Base-by-base conservation (phyloP, 306 rosid species). In the Biancaea sappan region DNA sequence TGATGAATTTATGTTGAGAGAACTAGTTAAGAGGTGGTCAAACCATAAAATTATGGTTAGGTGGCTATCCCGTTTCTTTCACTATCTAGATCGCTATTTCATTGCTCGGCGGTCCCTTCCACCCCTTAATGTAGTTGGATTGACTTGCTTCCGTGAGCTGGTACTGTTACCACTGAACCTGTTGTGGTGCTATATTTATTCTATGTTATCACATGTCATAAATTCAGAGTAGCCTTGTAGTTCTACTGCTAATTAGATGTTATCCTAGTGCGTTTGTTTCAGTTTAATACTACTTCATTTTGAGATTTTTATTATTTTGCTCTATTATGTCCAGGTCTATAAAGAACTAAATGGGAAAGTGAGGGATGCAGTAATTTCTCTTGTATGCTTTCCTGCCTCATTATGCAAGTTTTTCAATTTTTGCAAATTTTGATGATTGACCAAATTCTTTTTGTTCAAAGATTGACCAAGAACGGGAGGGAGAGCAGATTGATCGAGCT, bases 391-490 rank as follows among this genome's bases (percentile, higher is more conserved):
- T 58, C 32, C 24, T 68, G 25, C 62, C 48, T 65, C 51, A 22
- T 31, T 14, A 2, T 60, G 29, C 41, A 38, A 16, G 34, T 13
- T 76, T 76, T 41, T 46, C 2, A 22, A 6, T 22, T 9, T 76
- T 47, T 13, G 44, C 21, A n/a, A 71, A 72, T 66, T 22, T 80
- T 31, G 34, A 73, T 47, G 44, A 63, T 62, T 76, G 54, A 68
- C 67, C 28, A 44, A 18, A 52, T 53, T 60, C 28, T 38, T 62
- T 61, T 29, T 63, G 46, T 43, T 72, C 70, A 44, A 81, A 93
- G 98, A 86, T 93, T 77, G 94, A 91, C 81, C 90, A 91, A 81
- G 98, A 93, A 81, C 98, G 98, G 13, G 97, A 93, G 53, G 97
- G 98, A 76, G 96, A 93, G 85, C 97, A 91, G 83, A 88, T 91